phyloP scores from a whole-genome alignment of 176 grass and related monocot genomes.

The Triticum urartu region DNA sequence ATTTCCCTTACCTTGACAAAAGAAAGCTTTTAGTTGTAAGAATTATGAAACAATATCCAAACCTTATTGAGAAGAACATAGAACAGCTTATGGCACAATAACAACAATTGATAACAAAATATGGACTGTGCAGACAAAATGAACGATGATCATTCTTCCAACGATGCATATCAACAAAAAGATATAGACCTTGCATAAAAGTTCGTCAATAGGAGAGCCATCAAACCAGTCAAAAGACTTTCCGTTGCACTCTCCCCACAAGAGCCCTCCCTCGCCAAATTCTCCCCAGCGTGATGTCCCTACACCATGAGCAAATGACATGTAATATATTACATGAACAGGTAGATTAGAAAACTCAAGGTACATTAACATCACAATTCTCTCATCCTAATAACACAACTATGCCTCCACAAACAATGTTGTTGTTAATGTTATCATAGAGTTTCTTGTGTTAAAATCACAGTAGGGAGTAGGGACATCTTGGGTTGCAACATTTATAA shows the following conservation, averaged over 20 bases:
- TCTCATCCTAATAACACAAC: background rate
- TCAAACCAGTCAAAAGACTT: slow-evolving; percentile 88
- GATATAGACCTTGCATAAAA: slow-evolving; percentile 79
- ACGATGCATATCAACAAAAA: slow-evolving; percentile 24
- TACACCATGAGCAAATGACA: slow-evolving; percentile 38
- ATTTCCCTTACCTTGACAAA: slow-evolving; percentile 73
- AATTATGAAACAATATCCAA: slow-evolving; percentile 33
- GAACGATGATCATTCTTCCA: background rate
- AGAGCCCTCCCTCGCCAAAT: slow-evolving; percentile 82
- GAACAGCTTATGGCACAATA: background rate
- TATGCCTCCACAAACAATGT: background rate
- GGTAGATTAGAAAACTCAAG: slow-evolving; percentile 20
- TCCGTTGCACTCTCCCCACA: slow-evolving; percentile 93
- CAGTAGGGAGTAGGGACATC: background rate
- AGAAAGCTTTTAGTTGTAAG: slow-evolving; percentile 12
- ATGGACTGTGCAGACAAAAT: background rate
- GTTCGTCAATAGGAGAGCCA: slow-evolving; percentile 65
- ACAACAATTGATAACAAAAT: background rate
- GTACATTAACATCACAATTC: background rate
- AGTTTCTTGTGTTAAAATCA: slow-evolving; percentile 20
- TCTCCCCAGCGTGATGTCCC: slow-evolving; percentile 91
- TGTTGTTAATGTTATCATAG: slow-evolving; percentile 1
- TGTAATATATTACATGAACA: slow-evolving; percentile 17
- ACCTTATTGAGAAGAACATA: slow-evolving; percentile 15
- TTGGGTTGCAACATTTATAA: slow-evolving; percentile 3